Evolutionary conservation across 495 filamentous ascomycete genomes (phyloP), one percentile per base, ranked within the genome.

Genomic region (Pyrenopolyporus hunteri): DNA sequence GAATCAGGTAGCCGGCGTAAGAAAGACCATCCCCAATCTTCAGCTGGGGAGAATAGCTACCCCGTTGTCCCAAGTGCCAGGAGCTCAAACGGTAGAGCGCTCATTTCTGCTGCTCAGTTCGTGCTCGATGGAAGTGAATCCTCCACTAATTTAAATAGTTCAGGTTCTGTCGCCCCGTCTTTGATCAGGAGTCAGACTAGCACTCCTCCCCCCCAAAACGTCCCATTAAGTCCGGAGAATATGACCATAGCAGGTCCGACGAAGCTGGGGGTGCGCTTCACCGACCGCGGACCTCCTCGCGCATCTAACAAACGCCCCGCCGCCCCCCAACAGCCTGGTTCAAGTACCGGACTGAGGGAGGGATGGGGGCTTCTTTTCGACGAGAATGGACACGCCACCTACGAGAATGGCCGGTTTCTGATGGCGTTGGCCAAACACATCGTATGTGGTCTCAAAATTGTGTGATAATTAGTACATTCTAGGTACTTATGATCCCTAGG

Each of bases 281-380:
- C 23, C 28, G 50, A 55, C 55, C 47, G 65, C 29, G 54, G 42
- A 0, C 58, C 57, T 35, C 68, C 54, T 44, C 51, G 36, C 22
- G 33, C 45, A 10, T 55, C 2, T 39, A 46, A 31, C 28, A 64
- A 49, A 20, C 58, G 39, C 26, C 62, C 51, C 6, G n/a, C 32
- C 6, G 3, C 47, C 7, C 44, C 46, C 25, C 32, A 57, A 31
- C 57, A 48, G 25, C 43, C 37, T 6, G 49, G 63, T 20, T 8
- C 28, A 5, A 67, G 33, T 6, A 71, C 6, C 61, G 66, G 42
- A 60, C 67, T 20, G 44, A 75, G 26, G 69, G 76, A 55, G 81
- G 82, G 88, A 57, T 96, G 91, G 91, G 87, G 89, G 0, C 82
- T 80, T 20, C 68, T 96, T 11, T 94, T 96, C 68, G 88, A 91